Base-by-base conservation (phyloP, 257 asterid species). In the Anisodus acutangulus region DNA sequence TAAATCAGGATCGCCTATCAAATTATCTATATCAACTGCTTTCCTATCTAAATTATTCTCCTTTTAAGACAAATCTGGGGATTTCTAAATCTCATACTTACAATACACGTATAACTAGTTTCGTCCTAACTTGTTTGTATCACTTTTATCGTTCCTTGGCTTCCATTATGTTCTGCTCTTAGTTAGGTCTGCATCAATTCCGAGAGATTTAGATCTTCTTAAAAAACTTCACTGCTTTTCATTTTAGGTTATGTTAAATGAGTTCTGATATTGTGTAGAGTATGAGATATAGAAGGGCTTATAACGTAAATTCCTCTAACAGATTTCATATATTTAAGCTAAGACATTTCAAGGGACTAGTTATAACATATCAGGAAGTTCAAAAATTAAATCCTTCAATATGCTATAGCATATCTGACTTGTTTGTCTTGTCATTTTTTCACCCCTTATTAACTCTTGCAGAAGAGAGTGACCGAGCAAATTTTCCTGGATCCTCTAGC, bases 391-490 rank as follows among this genome's bases (percentile, higher is more conserved):
- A 72, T 19, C 12, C 41, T 72, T 72, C 59, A 45, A 10, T 72
- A 19, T 2, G 11, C 80, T 51, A 31, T 19, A 47, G 41, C 59
- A 47, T 9, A 59, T 71, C 7, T 58, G 47, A n/a, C 19, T 62
- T 43, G 8, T 67, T 47, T 37, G 22, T 59, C 53, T 26, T 26
- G 47, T 72, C 79, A 64, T 43, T n/a, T 82, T 82, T 49, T 66
- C 53, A 78, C 51, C 22, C 41, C 47, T 35, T 60, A 11, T 78
- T 81, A 54, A 43, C 72, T 80, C 66, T 58, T 89, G 90, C 97
- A 96, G 99, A 91, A 91, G 85, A 95, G 91, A 85, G 98, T 95
- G 91, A 89, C 92, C 10, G 94, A 93, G 90, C 89, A 95, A 89
- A 93, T 95, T 66, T 82, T 70, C 82, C 86, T 96, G 68, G 88